These are phyloP conservation scores for Guadua angustifolia DNA, from an alignment of 176 grass and related monocot species.

Conservation along the genomic window DNA sequence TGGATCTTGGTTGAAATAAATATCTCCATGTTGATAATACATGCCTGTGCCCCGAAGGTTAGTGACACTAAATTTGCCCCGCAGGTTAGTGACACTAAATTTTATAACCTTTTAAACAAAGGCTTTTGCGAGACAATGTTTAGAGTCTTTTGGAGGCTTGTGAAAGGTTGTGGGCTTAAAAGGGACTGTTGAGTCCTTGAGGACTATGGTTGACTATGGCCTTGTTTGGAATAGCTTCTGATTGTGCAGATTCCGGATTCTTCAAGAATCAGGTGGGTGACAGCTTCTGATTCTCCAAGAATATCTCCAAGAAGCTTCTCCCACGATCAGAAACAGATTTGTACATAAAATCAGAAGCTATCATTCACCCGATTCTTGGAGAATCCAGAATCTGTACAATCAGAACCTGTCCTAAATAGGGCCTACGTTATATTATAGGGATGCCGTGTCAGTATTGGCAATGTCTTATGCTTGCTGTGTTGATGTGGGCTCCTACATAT, in stretches of 20 bases:
- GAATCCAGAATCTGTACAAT: no score
- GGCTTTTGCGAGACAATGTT: background rate
- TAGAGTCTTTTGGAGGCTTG: background rate
- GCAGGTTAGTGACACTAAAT: background rate
- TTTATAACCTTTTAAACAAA: background rate
- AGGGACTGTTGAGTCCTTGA: no score
- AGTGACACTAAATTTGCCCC: background rate
- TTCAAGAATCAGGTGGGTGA: no score
- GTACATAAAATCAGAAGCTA: no score
- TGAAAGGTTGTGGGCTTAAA: background rate
- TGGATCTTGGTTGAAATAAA: background rate
- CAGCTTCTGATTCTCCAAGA: no score
- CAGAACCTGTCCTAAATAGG: no score
- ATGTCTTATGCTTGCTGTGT: slow-evolving; percentile 2
- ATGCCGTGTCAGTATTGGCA: background rate
- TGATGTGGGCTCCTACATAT: slow-evolving; percentile 13
- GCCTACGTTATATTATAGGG: background rate
- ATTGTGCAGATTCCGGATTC: no score
- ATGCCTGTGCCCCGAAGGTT: background rate
- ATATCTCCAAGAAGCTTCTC: no score
- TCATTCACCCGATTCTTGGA: no score
- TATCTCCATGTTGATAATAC: background rate
- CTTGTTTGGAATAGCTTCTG: no score
- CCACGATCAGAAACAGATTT: no score
- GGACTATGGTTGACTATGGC: background rate